Evolutionary conservation across 73 alveolate species (phyloP).

Genomic region (Paramecium sonneborni): DNA sequence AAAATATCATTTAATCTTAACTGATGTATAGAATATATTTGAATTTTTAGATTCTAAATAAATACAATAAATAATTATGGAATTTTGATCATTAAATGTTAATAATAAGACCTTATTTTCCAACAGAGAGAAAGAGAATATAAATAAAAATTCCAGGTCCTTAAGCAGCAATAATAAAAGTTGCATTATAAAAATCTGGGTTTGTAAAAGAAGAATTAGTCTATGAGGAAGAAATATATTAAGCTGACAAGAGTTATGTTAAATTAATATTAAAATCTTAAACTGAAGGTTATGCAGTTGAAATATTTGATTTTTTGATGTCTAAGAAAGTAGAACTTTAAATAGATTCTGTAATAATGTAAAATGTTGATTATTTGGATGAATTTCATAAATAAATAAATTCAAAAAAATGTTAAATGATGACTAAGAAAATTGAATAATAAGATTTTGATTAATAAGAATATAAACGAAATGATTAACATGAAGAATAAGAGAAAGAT

Average conservation of each 20-base stretch:
- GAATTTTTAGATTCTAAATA: not conserved
- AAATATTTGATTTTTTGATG: not conserved
- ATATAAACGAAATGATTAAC: not conserved
- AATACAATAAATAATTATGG: not conserved
- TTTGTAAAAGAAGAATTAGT: not conserved
- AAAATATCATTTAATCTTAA: constrained; percentile 10
- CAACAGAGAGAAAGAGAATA: constrained; percentile 18
- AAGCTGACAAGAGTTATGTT: constrained; percentile 3
- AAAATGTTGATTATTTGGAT: constrained; percentile 24
- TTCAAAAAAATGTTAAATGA: constrained; percentile 6
- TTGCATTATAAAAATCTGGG: not conserved
- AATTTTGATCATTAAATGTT: not conserved
- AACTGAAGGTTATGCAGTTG: not conserved
- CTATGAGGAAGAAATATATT: not conserved
- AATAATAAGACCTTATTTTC: not conserved
- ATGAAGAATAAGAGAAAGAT: not conserved
- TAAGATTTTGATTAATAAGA: not conserved
- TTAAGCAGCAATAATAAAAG: not conserved
- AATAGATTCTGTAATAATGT: not conserved
- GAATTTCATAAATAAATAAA: not conserved
- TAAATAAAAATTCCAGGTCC: not conserved
- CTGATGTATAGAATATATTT: constrained; percentile 4
- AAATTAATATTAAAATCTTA: not conserved
- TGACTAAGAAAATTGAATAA: not conserved
- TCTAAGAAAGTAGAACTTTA: not conserved